These are phyloP conservation scores for Teunomyces pallodes DNA, from an alignment of 805 yeast genomes.

Conservation along the genomic window DNA sequence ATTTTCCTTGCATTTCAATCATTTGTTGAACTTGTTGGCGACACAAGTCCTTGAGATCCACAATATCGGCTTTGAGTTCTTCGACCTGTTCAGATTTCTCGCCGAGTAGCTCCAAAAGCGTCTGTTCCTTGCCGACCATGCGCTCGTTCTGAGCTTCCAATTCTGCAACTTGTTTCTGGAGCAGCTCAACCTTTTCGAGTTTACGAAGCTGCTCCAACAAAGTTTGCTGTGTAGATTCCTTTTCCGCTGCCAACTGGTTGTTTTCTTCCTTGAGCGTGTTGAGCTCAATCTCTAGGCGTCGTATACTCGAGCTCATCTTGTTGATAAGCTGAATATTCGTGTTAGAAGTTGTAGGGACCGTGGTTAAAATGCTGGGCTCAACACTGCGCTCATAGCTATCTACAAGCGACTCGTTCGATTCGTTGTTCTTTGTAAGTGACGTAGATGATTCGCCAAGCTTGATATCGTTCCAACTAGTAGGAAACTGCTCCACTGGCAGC, in stretches of 20 bases:
- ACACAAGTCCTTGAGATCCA: slow-evolving; percentile 82
- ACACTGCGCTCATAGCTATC: slow-evolving; percentile 6
- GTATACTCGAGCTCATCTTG: slow-evolving; percentile 71
- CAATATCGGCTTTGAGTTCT: slow-evolving; percentile 84
- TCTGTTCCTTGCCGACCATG: slow-evolving; percentile 38
- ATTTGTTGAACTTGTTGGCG: slow-evolving; percentile 83
- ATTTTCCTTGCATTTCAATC: slow-evolving; percentile 33
- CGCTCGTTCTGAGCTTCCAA: slow-evolving; percentile 28
- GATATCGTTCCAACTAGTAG: slow-evolving; percentile 18
- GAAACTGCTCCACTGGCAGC: slow-evolving; percentile 5
- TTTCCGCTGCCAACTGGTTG: slow-evolving; percentile 49
- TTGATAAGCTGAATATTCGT: slow-evolving; percentile 60
- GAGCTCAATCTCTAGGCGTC: slow-evolving; percentile 79
- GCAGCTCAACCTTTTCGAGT: slow-evolving; percentile 25
- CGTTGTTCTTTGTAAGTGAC: slow-evolving; percentile 21
- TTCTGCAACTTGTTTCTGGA: slow-evolving; percentile 27
- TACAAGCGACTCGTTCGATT: slow-evolving; percentile 13
- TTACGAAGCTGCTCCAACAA: slow-evolving; percentile 44
- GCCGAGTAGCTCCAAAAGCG: slow-evolving; percentile 70
- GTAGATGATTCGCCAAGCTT: slow-evolving; percentile 48
- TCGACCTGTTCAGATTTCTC: slow-evolving; percentile 84
- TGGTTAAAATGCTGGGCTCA: slow-evolving; percentile 5
- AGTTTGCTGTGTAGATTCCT: slow-evolving; percentile 67
- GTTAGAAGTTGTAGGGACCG: slow-evolving; percentile 13
- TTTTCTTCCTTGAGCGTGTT: slow-evolving; percentile 63